Conservation (phyloP, 1,284 basidiomycete genomes). For the Ceratobasidium sp. region DNA sequence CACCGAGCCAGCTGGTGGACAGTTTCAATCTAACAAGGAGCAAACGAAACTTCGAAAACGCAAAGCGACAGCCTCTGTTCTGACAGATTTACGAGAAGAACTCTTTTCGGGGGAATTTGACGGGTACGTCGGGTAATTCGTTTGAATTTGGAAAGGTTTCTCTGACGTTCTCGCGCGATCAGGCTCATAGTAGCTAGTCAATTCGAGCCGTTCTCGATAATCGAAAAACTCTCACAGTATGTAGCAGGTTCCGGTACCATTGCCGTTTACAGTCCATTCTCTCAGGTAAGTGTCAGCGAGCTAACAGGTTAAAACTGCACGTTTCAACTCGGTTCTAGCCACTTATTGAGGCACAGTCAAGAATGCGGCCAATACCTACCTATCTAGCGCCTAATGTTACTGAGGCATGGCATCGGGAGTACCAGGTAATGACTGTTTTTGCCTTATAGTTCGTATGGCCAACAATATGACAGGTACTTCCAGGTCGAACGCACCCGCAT, state of each 20-base stretch:
- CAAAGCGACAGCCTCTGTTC: constrained; percentile 70
- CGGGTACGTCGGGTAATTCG: constrained; percentile 65
- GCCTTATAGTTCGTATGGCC: background rate
- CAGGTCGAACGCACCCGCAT: constrained; percentile 94
- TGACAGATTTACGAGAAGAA: constrained; percentile 80
- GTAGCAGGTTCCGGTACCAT: constrained; percentile 89
- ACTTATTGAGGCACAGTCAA: constrained; percentile 82
- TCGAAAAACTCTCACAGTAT: constrained; percentile 81
- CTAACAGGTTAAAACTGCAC: constrained; percentile 14
- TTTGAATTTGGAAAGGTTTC: constrained; percentile 13
- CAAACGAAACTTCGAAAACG: constrained; percentile 78
- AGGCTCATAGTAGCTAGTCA: constrained; percentile 88
- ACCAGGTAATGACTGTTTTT: constrained; percentile 71
- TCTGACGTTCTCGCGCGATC: constrained; percentile 13
- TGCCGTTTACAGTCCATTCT: constrained; percentile 87
- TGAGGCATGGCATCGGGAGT: constrained; percentile 91
- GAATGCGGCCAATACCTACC: constrained; percentile 74
- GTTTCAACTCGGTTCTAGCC: constrained; percentile 63
- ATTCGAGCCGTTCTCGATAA: constrained; percentile 88
- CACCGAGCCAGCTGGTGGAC: constrained; percentile 66
- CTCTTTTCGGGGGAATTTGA: constrained; percentile 91
- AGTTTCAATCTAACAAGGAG: constrained; percentile 75
- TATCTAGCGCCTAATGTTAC: constrained; percentile 87
- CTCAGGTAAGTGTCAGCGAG: constrained; percentile 69
- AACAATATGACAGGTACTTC: constrained; percentile 72